phyloP scores from a whole-genome alignment of 1,139 yeast genomes.

The Blastobotrys persicus region DNA sequence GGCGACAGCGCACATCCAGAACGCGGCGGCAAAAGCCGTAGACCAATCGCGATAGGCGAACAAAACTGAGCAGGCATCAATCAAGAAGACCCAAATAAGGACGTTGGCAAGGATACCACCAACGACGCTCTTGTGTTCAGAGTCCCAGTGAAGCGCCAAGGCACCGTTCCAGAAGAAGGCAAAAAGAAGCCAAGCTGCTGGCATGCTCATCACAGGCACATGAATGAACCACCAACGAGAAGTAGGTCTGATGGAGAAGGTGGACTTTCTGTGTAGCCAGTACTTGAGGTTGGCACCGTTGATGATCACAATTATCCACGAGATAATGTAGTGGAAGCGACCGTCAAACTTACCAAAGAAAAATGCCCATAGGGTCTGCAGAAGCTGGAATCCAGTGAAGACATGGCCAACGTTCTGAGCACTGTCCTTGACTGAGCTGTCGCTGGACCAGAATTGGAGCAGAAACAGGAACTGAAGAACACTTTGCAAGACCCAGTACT shows the following conservation, averaged over 20 bases:
- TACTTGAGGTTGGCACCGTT: slow-evolving; percentile 3
- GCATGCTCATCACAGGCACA: slow-evolving; percentile 65
- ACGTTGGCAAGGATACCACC: slow-evolving; percentile 72
- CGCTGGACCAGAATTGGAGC: slow-evolving; percentile 15
- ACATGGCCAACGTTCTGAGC: slow-evolving; percentile 12
- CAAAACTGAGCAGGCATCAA: slow-evolving; percentile 60
- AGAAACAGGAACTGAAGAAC: slow-evolving; percentile 16
- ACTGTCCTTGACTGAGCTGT: slow-evolving; percentile 11
- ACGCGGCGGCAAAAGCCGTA: slow-evolving; percentile 56
- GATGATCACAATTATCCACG: slow-evolving; percentile 13
- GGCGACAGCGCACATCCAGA: slow-evolving; percentile 13
- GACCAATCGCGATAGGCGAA: slow-evolving; percentile 69
- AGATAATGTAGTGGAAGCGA: not conserved
- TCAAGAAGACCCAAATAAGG: slow-evolving; percentile 72
- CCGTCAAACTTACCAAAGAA: slow-evolving; percentile 8
- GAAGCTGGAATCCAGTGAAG: slow-evolving; percentile 15
- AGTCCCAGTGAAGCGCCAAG: slow-evolving; percentile 55
- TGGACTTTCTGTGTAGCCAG: slow-evolving; percentile 1
- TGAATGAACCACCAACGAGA: slow-evolving; percentile 58
- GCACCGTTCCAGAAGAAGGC: slow-evolving; percentile 85
- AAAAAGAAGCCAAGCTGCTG: slow-evolving; percentile 70
- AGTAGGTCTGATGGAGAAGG: slow-evolving; percentile 46
- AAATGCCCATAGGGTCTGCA: slow-evolving; percentile 15
- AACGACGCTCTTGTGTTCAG: slow-evolving; percentile 44
- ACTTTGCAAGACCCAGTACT: slow-evolving; percentile 8